Percentiles rank a stretch among this genome's conserved stretches.
Evolutionary conservation across 202 grass and related monocot species (phyloP).

Genomic region (Brachypodium distachyon): DNA sequence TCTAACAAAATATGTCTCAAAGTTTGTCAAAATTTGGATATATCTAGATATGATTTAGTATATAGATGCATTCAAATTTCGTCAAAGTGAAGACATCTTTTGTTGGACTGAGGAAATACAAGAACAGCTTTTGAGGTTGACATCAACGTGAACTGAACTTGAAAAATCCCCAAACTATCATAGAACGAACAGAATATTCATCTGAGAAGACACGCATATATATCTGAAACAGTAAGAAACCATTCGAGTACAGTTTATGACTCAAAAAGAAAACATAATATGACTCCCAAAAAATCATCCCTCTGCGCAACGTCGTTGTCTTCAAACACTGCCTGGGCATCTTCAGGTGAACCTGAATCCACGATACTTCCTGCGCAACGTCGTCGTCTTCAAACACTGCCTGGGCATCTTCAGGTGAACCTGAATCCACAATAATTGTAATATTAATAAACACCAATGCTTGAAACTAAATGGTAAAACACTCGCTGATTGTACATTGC

Average conservation of each 20-base stretch:
- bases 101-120: not conserved
- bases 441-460: too few relatives aligned
- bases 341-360: conserved; percentile 58
- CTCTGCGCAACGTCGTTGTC: conserved; percentile 40
- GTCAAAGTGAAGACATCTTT: too few relatives aligned
- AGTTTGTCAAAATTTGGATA: too few relatives aligned
- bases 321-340: conserved; percentile 38
- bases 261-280: conserved; percentile 16
- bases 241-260: not conserved
- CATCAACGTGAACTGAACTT: not conserved
- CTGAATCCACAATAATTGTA: conserved; percentile 49
- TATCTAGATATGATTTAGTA: too few relatives aligned
- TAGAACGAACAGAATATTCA: not conserved
- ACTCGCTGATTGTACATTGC: too few relatives aligned
- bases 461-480: too few relatives aligned
- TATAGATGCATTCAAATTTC: too few relatives aligned
- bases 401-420: conserved; percentile 57
- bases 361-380: conserved; percentile 43
- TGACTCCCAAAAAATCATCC: too few relatives aligned
- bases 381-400: conserved; percentile 41
- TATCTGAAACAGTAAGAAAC: not conserved
- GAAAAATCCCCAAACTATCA: not conserved
- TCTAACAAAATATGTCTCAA: too few relatives aligned
- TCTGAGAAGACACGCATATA: not conserved
- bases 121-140: too few relatives aligned